A percentile compares a stretch with the other conserved stretches of the same genome.
These are phyloP conservation scores for Cryptosporidium andersoni DNA, from an alignment of 169 alveolate species.

Conservation along the genomic window DNA sequence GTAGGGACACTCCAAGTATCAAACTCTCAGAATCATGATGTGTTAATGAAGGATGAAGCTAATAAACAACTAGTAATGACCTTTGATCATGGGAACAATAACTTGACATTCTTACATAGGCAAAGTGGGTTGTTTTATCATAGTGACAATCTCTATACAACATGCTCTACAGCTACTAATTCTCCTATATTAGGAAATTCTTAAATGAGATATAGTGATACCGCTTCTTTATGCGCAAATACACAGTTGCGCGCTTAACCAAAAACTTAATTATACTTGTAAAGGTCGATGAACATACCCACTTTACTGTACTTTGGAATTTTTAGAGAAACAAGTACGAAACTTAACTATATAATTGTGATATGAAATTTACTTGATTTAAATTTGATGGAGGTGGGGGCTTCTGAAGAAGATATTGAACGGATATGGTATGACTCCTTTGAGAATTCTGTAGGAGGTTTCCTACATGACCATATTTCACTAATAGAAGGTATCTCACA, in stretches of 20 bases:
- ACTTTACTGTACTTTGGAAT: too few species aligned
- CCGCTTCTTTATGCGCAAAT: too few species aligned
- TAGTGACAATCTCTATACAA: slow-evolving; percentile 46
- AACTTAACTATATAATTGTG: too few species aligned
- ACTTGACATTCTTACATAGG: slow-evolving; percentile 12
- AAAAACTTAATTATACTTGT: too few species aligned
- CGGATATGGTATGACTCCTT: slow-evolving; percentile 60
- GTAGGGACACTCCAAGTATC: background rate
- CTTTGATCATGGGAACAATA: background rate
- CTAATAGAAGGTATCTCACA: background rate
- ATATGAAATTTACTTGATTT: too few species aligned
- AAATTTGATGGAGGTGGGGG: background rate
- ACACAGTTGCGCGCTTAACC: too few species aligned
- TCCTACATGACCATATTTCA: slow-evolving; percentile 17
- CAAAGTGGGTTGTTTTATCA: slow-evolving; percentile 11
- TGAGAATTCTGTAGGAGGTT: slow-evolving; percentile 8
- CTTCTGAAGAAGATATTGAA: background rate
- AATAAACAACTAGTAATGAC: background rate
- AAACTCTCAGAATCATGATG: background rate
- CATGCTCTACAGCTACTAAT: slow-evolving; percentile 67
- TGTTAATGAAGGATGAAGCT: background rate
- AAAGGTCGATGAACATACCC: too few species aligned
- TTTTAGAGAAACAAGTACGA: too few species aligned
- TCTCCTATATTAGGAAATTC: slow-evolving; percentile 43
- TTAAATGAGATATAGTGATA: background rate